Percentiles rank a stretch among this genome's conserved stretches.
These are phyloP conservation scores for Auriscalpium orientale DNA, from an alignment of 768 basidiomycete species.

Conservation along the genomic window DNA sequence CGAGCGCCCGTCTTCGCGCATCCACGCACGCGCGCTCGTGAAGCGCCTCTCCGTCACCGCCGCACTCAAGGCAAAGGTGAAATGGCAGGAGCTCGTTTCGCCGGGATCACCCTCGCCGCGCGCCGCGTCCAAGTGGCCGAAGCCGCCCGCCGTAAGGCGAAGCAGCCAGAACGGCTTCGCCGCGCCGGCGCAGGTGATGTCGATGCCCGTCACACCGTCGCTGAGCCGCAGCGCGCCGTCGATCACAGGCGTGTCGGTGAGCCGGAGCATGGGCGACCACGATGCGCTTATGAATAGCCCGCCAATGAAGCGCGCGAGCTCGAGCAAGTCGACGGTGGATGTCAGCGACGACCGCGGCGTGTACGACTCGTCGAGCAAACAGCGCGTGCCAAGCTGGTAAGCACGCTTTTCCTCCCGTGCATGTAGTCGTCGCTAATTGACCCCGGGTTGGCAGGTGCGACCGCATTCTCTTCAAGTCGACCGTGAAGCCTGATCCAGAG, in stretches of 20 bases:
- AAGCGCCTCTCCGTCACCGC: slow-evolving; percentile 13
- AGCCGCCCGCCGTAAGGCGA: neutral
- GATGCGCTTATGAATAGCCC: neutral
- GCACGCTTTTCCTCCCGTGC: slow-evolving; percentile 16
- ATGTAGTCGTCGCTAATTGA: neutral
- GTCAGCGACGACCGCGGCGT: slow-evolving; percentile 48
- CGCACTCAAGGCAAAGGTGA: slow-evolving; percentile 15
- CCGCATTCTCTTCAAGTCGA: slow-evolving; percentile 77
- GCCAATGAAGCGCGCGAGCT: neutral
- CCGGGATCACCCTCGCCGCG: neutral
- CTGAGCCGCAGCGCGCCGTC: neutral
- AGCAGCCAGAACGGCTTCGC: neutral
- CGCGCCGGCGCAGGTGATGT: neutral
- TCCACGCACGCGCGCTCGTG: slow-evolving; percentile 5
- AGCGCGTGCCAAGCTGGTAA: slow-evolving; percentile 79
- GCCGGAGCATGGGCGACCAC: neutral
- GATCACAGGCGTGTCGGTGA: neutral
- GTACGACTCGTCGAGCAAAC: slow-evolving; percentile 76
- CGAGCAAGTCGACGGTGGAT: slow-evolving; percentile 10
- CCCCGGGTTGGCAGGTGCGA: slow-evolving; percentile 54
- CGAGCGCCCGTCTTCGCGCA: neutral
- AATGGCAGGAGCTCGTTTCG: slow-evolving; percentile 9
- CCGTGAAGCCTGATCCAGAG: slow-evolving; percentile 41
- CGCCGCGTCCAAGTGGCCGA: neutral
- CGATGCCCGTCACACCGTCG: neutral